phyloP scores from a whole-genome alignment of 2,329 filamentous ascomycete species.

The Pseudogymnoascus sp. region DNA sequence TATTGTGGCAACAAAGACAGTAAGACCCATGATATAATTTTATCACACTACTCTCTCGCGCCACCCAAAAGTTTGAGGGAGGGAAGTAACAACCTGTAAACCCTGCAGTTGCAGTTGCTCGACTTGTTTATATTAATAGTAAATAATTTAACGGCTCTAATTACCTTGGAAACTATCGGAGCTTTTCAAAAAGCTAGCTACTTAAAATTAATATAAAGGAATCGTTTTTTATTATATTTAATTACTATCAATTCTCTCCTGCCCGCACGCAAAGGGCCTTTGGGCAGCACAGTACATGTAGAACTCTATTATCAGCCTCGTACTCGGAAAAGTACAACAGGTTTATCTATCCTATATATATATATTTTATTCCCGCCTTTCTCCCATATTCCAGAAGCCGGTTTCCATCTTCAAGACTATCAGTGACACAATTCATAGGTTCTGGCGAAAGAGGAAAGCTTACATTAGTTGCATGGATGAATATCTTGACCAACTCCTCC shows the following conservation, averaged over 20 bases:
- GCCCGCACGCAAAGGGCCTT: rapidly evolving
- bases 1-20: background rate
- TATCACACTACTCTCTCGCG: background rate
- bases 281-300: no score
- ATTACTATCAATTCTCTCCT: background rate
- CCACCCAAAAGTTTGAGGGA: background rate
- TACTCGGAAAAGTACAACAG: background rate
- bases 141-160: background rate
- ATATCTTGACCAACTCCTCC: conserved; percentile 77
- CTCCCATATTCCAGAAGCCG: conserved; percentile 67
- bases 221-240: background rate
- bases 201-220: background rate
- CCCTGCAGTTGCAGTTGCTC: background rate
- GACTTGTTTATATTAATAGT: background rate
- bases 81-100: background rate
- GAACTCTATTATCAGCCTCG: background rate
- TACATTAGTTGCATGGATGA: conserved; percentile 79
- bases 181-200: background rate
- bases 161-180: background rate
- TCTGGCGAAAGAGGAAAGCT: conserved; percentile 23
- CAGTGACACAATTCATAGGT: conserved; percentile 15
- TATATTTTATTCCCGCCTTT: conserved; percentile 21
- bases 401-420: conserved; percentile 54
- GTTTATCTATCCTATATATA: background rate
- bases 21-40: background rate